phyloP scores from a whole-genome alignment of 805 yeast genomes.

The Yarrowia keelungensis region DNA sequence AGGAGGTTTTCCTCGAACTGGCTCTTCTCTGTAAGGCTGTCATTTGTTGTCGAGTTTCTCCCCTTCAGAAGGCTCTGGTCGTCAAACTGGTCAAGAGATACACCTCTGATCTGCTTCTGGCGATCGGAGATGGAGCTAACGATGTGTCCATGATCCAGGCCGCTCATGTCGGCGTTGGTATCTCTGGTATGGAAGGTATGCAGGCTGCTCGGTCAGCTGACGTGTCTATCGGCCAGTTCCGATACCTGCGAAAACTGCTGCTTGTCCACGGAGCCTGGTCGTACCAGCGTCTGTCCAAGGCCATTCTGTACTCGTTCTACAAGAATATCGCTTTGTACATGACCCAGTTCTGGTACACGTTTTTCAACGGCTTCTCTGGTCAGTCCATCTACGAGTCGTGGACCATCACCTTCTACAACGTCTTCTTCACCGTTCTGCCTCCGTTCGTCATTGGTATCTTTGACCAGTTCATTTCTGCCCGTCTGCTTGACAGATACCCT shows the following conservation, averaged over 20 bases:
- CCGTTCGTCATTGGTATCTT: constrained; percentile 96
- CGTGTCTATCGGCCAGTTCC: constrained; percentile 94
- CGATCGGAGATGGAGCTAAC: constrained; percentile 99
- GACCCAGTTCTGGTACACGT: constrained; percentile 99
- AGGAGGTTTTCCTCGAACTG: constrained; percentile 75
- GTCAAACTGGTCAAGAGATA: constrained; percentile 91
- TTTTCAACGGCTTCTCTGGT: constrained; percentile 90
- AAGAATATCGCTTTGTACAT: constrained; percentile 93
- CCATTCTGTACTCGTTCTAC: constrained; percentile 93
- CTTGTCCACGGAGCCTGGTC: constrained; percentile 98
- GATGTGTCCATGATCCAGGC: constrained; percentile 99
- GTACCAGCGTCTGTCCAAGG: constrained; percentile 90
- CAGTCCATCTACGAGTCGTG: constrained; percentile 96
- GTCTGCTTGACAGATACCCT: constrained; percentile 89
- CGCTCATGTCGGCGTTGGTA: constrained; percentile 99
- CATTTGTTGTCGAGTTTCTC: constrained; percentile 97
- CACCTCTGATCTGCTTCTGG: constrained; percentile 73
- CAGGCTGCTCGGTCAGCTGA: constrained; percentile 99
- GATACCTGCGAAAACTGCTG: constrained; percentile 77
- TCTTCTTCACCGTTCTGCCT: constrained; percentile 90
- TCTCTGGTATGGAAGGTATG: constrained; percentile 99
- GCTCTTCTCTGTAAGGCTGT: constrained; percentile 94
- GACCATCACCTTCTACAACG: constrained; percentile 96
- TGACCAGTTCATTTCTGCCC: constrained; percentile 93
- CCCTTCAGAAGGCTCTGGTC: constrained; percentile 94